Evolutionary conservation across 2,329 filamentous ascomycete species (phyloP), one percentile per base, ranked within the genome.

Genomic region (Talaromyces rugulosus): DNA sequence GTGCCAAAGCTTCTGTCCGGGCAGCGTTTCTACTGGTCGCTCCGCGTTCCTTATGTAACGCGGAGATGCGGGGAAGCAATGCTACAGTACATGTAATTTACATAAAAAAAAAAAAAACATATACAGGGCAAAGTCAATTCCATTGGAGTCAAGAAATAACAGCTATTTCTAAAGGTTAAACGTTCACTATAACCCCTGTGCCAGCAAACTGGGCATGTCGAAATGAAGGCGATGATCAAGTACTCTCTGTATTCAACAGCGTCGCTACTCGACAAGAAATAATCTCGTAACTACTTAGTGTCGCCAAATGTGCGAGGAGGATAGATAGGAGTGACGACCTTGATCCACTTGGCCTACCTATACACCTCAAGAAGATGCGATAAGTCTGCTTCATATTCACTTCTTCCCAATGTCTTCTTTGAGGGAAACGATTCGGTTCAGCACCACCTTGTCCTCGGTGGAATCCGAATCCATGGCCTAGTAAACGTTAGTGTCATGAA

Each of bases 381-480:
- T 27, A 47, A 47, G 18, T 7, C 14, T n/a, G 36, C 36, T n/a
- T 47, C 44, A 27, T 53, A n/a, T 28, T 63, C 23, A 64, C 4
- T n/a, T 64, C 62, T 61, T 64, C 31, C 59, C 62, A 12, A 40
- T n/a, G 31, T 62, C 60, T 51, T 96, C 93, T 80, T 96, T 96
- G 71, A 97, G 77, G 56, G 89, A 91, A 23, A 98, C 93, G 70
- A 98, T 97, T 57, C 92, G 85, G 78, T 98, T 98, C 30, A 98
- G 79, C 56, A 97, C 85, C 66, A 96, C 82, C 75, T 89, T 91
- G 23, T 92, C 90, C 31, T 87, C 85, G 0, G 86, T 90, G 62
- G 87, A 90, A 69, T 96, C 92, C 56, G 84, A 85, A 73, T 97
- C 93, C 74, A 96, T 67, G 64, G 80, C 47, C 60, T 62, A 54